Base-by-base conservation (phyloP, 805 yeast species). In the Candida boidinii region DNA sequence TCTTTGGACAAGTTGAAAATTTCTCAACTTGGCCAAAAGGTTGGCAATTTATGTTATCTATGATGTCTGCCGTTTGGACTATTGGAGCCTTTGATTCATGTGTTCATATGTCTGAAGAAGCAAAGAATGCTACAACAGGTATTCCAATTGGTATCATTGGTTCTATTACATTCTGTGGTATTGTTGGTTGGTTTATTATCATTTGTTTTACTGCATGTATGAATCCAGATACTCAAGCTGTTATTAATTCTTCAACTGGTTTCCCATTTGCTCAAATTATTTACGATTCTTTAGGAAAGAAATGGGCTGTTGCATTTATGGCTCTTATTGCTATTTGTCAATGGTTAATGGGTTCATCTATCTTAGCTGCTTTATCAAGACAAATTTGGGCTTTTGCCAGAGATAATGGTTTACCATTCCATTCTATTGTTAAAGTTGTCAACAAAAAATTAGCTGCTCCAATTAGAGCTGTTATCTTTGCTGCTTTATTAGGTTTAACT, bases 371-470 rank as follows among this genome's bases (percentile, higher is more conserved):
- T 5, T 67, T 69, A 9, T 76, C 83, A 2, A 68, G 87, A 54
- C 86, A 79, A 53, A 66, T 76, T 28, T 79, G 80, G 74, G 84
- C 86, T 1, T 76, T 79, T 51, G 74, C 83, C 16, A 70, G 88
- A 58, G 88, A 79, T 49, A 73, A 76, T 46, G 86, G 85, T 9
- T 60, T 79, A 37, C 87, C 87, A 12, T 57, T 76, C 36, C 65
- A 77, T 15, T 53, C 60, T 30, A 63, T 60, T 46, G 61, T 79
- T 38, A 72, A 75, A 40, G 66, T 58, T 27, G 80, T 80, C 28
- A 62, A 78, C 43, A 60, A 68, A 23, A 66, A 53, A 36, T 51
- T 69, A 19, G 59, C 65, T 10, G 79, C 76, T 14, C 88, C 88
- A 5, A 50, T 76, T 20, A 65, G 75, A 42, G 85, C 87, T 4